Conservation (phyloP, 2,329 filamentous ascomycete genomes). For the Peltaster fructicola region DNA sequence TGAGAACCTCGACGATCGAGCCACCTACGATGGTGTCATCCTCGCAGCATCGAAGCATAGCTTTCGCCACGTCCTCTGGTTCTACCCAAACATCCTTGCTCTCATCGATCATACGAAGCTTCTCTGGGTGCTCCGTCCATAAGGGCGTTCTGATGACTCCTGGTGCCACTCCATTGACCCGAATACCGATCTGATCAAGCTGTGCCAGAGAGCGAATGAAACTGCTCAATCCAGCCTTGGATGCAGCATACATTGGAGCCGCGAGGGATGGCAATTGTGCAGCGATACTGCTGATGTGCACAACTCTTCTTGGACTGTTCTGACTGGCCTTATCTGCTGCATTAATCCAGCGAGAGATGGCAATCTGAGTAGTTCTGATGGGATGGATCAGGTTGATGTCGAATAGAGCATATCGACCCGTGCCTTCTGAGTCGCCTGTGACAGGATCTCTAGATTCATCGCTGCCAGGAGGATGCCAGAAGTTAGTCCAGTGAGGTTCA, state of each 20-base stretch:
- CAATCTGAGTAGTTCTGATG: slow-evolving; percentile 26
- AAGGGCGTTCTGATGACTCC: slow-evolving; percentile 35
- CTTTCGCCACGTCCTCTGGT: slow-evolving; percentile 5
- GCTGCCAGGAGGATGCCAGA: slow-evolving; percentile 4
- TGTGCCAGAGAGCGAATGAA: slow-evolving; percentile 30
- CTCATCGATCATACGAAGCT: slow-evolving; percentile 2
- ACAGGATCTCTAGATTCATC: background rate
- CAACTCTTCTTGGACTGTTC: slow-evolving; percentile 8
- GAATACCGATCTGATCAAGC: slow-evolving; percentile 32
- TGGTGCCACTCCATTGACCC: slow-evolving; percentile 40
- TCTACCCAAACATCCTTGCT: slow-evolving; percentile 3
- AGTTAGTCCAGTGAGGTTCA: slow-evolving; percentile 17
- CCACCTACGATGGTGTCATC: slow-evolving; percentile 4
- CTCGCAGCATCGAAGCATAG: slow-evolving; percentile 4
- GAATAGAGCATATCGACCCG: slow-evolving; percentile 16
- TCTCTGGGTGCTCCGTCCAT: slow-evolving; percentile 3
- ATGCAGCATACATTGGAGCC: slow-evolving; percentile 23
- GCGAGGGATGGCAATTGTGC: slow-evolving; percentile 19
- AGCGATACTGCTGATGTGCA: slow-evolving; percentile 25
- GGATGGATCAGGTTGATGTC: slow-evolving; percentile 29
- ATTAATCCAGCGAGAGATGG: slow-evolving; percentile 18
- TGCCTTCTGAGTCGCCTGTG: too few species aligned
- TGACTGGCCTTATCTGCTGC: slow-evolving; percentile 19
- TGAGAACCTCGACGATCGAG: slow-evolving; percentile 4
- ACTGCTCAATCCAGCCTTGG: slow-evolving; percentile 24